phyloP scores from a whole-genome alignment of 305 asterid genomes.

The Solanum hybrid region DNA sequence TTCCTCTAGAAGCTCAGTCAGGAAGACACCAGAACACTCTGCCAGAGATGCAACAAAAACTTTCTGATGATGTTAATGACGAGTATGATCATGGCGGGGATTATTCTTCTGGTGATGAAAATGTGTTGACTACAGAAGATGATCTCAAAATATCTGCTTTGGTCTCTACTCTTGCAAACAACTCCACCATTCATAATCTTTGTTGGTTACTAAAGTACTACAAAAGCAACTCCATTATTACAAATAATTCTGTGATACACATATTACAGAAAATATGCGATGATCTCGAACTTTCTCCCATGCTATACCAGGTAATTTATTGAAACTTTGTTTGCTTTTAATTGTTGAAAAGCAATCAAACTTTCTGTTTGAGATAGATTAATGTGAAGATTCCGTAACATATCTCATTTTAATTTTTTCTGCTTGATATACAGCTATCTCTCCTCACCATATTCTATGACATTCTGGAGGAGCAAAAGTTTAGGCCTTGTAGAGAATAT shows the following conservation, averaged over 20 bases:
- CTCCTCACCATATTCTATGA: slow-evolving; percentile 65
- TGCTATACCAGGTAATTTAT: slow-evolving; percentile 84
- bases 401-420: neutral
- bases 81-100: slow-evolving; percentile 38
- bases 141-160: slow-evolving; percentile 69
- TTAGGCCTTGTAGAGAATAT: slow-evolving; percentile 63
- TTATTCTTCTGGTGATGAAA: slow-evolving; percentile 76
- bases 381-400: neutral
- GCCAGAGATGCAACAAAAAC: slow-evolving; percentile 31
- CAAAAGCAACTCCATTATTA: slow-evolving; percentile 64
- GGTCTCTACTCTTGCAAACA: slow-evolving; percentile 72
- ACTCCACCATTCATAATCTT: slow-evolving; percentile 53
- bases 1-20: slow-evolving; percentile 10
- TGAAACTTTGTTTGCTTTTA: neutral
- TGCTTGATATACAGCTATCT: slow-evolving; percentile 53
- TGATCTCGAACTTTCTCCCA: slow-evolving; percentile 85
- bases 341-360: neutral
- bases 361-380: neutral
- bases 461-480: slow-evolving; percentile 90
- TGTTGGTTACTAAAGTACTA: slow-evolving; percentile 91
- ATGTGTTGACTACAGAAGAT: slow-evolving; percentile 51
- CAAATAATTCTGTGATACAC: slow-evolving; percentile 66
- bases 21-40: slow-evolving; percentile 25
- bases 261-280: slow-evolving; percentile 70
- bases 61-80: slow-evolving; percentile 20